Base-by-base conservation (phyloP, 148 eudicot genomes). In the Fagopyrum tataricum region DNA sequence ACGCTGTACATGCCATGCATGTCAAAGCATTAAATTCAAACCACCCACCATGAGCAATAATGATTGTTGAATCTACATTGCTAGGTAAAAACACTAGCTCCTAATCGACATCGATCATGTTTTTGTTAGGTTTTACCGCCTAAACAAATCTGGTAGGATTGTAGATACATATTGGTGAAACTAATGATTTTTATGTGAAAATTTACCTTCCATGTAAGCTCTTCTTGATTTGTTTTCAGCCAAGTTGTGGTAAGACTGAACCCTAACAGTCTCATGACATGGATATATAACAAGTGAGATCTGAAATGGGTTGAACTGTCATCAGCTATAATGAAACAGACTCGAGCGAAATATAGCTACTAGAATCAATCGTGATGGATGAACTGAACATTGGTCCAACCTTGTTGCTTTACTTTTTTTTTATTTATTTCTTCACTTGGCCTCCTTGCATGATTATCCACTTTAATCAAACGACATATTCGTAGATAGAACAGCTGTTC, bases 21-120 rank as follows among this genome's bases (percentile, higher is more conserved):
- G 69, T 64, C 39, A 5, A 4, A 37, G 43, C 69, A 64, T 64
- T 64, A 37, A 64, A 64, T 37, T 64, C 43, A 37, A 64, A 39
- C 21, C 43, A 64, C 43, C 69, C 20, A 64, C 43, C 42, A 39
- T 64, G 42, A 64, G 14, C 42, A 64, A 62, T 3, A 48, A n/a
- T 24, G 13, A 39, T 37, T 64, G 44, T 14, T 31, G 20, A 64
- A 64, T 64, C 43, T 37, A 64, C 18, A 59, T 59, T 59, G 39
- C 66, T 1, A 59, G 24, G 66, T 59, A 59, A 59, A 24, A 59
- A 59, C 2, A 31, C 66, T 59, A 24, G 39, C 66, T 59, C 66
- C 15, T 11, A 64, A 4, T 37, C 18, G n/a, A 20, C 42, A 26
- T 31, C 41, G 41, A 26, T 62, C 42, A 12, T 62, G 41, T 62